These are phyloP conservation scores for Kodamaea laetipori DNA, from an alignment of 805 yeast species.

Conservation along the genomic window DNA sequence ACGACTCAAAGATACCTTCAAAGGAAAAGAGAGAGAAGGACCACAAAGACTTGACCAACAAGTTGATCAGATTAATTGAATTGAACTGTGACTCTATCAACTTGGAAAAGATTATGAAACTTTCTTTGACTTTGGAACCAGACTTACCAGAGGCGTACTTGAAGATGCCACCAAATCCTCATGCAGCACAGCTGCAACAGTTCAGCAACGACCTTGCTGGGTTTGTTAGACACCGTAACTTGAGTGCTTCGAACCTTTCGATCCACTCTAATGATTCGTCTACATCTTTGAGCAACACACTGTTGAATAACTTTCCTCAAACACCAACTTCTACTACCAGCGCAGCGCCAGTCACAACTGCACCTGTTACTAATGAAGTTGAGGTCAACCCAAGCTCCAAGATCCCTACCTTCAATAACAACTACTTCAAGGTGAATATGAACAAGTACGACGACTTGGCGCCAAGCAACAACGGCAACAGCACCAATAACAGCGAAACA, in stretches of 20 bases:
- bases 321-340: constrained; percentile 1
- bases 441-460: constrained; percentile 37
- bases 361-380: neutral
- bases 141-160: constrained; percentile 46
- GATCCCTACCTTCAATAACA: constrained; percentile 39
- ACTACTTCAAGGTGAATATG: constrained; percentile 36
- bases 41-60: constrained; percentile 13
- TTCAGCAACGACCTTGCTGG: constrained; percentile 1
- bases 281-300: constrained; percentile 14
- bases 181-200: constrained; percentile 6
- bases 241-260: constrained; percentile 24
- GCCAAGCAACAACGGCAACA: constrained; percentile 2
- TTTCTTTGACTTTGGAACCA: constrained; percentile 68
- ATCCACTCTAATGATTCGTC: constrained; percentile 28
- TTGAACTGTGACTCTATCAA: constrained; percentile 46
- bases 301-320: neutral
- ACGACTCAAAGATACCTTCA: constrained; percentile 6
- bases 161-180: constrained; percentile 14
- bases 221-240: constrained; percentile 13
- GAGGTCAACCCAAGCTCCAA: constrained; percentile 23
- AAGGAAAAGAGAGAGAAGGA: constrained; percentile 10
- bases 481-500: constrained; percentile 7
- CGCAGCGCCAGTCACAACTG: neutral
- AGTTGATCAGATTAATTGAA: constrained; percentile 49
- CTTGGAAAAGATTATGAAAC: constrained; percentile 57